Evolutionary conservation across 768 basidiomycete genomes (phyloP), one percentile per base, ranked within the genome.

Genomic region (Amanita subjunquillea): DNA sequence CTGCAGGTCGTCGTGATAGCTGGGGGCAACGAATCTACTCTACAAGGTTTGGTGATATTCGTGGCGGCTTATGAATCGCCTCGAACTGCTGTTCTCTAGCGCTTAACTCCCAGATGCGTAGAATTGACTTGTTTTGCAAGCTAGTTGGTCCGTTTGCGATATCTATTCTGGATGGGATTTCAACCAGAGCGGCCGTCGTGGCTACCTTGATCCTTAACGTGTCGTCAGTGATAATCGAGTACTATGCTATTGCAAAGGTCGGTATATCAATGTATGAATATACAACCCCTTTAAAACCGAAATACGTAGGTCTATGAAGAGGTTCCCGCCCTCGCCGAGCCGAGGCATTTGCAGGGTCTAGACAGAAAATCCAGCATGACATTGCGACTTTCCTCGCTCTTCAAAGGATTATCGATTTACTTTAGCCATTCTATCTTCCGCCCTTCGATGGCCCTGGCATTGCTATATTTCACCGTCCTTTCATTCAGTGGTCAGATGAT

Each of bases 381-480:
- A 7, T 30, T 23, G 22, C 47, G 54, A 10, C 9, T 51, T n/a
- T 42, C 41, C 3, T 42, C 50, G 9, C 27, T 51, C 27, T 20
- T 43, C 9, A 34, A 30, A 34, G 38, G 38, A 15, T 47, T 62
- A 39, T 55, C 43, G 8, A 57, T 51, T 55, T 66, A 62, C 52
- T 54, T 48, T 44, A 51, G 54, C 13, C 60, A 61, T 40, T 56
- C 54, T 8, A 60, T 54, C 9, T 62, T 63, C 51, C 57, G 56
- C 23, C 60, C 59, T 10, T 65, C 65, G 13, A 55, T 63, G 17
- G 50, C 65, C 1, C 37, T 57, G 9, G 58, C 60, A 13, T 39
- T 66, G 1, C 59, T 66, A n/a, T 66, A 66, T 48, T 57, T 66
- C 53, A 65, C 65, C 8, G 64, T 65, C 3, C 65, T 66, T n/a